Evolutionary conservation across 2,329 filamentous ascomycete species (phyloP).

Genomic region (Cordyceps fumosorosea): DNA sequence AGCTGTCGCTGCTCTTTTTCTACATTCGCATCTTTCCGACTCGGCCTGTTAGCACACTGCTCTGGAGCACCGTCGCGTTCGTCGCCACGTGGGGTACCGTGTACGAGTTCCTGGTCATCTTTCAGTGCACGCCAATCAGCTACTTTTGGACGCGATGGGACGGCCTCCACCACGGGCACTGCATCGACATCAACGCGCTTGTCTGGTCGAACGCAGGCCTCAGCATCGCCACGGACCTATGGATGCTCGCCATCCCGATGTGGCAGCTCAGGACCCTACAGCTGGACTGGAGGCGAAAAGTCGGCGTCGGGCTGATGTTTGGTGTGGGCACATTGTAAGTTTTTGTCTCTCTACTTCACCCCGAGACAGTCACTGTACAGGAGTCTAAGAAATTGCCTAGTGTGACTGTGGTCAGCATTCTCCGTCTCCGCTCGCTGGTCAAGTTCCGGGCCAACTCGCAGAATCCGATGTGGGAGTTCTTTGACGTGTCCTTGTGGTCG

Average conservation of each 20-base stretch:
- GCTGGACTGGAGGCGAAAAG: constrained; percentile 35
- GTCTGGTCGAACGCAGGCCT: constrained; percentile 36
- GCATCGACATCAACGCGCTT: constrained; percentile 33
- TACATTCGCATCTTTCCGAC: constrained; percentile 36
- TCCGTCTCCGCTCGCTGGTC: constrained; percentile 24
- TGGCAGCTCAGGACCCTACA: constrained; percentile 29
- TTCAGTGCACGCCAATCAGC: constrained; percentile 33
- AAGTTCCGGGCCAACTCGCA: constrained; percentile 20
- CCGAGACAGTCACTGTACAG: neutral
- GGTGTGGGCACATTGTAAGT: constrained; percentile 34
- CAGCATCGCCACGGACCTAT: constrained; percentile 35
- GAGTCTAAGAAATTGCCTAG: constrained; percentile 12
- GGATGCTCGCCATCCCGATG: constrained; percentile 36
- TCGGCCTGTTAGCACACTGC: constrained; percentile 21
- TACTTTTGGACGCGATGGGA: constrained; percentile 38
- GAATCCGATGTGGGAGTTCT: constrained; percentile 26
- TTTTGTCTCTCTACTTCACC: neutral
- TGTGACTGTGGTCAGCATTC: constrained; percentile 26
- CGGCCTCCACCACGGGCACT: constrained; percentile 31
- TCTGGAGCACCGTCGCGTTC: constrained; percentile 28
- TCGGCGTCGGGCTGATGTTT: constrained; percentile 37
- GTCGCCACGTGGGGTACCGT: constrained; percentile 23
- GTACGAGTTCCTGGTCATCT: constrained; percentile 27
- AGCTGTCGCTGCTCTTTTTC: constrained; percentile 35
- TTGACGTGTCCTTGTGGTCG: constrained; percentile 27